Evolutionary conservation across 345 rosid species (phyloP).

Genomic region (Gossypium australe): DNA sequence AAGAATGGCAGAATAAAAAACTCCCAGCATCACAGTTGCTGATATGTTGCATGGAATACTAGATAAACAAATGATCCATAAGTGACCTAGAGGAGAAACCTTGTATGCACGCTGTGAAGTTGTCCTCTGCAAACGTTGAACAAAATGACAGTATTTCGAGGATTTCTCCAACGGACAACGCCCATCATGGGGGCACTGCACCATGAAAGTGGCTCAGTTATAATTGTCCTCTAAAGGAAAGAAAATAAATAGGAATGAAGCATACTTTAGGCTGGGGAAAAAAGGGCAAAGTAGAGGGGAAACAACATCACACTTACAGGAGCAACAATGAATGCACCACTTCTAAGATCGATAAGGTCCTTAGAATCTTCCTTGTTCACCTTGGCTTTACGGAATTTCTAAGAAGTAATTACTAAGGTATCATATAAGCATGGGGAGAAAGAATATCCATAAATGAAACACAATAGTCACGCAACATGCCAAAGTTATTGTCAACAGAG

Average conservation of each 20-base stretch:
- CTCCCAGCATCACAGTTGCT: not conserved
- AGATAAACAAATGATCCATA: not conserved
- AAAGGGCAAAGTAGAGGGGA: not conserved
- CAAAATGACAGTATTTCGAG: conserved; percentile 88
- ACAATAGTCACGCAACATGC: not conserved
- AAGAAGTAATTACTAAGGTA: conserved; percentile 19
- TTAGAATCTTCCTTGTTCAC: conserved; percentile 35
- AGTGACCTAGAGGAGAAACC: conserved; percentile 34
- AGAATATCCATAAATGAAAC: conserved; percentile 3
- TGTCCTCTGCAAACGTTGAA: conserved; percentile 90
- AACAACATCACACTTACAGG: conserved; percentile 56
- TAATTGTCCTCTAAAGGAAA: conserved; percentile 12
- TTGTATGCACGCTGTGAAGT: conserved; percentile 85
- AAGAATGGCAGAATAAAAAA: not conserved
- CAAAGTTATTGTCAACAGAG: not conserved
- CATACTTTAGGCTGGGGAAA: not conserved
- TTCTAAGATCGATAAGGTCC: conserved; percentile 52
- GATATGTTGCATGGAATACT: not conserved
- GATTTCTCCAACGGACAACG: conserved; percentile 74
- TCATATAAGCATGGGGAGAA: conserved; percentile 14
- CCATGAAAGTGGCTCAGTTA: conserved; percentile 13
- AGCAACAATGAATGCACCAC: conserved; percentile 80
- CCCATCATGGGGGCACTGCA: conserved; percentile 96
- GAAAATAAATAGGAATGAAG: not conserved
- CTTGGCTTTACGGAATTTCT: conserved; percentile 64